A percentile compares a stretch with the other conserved stretches of the same genome.
Evolutionary conservation across 345 rosid species (phyloP).

Genomic region (Camelina sativa): DNA sequence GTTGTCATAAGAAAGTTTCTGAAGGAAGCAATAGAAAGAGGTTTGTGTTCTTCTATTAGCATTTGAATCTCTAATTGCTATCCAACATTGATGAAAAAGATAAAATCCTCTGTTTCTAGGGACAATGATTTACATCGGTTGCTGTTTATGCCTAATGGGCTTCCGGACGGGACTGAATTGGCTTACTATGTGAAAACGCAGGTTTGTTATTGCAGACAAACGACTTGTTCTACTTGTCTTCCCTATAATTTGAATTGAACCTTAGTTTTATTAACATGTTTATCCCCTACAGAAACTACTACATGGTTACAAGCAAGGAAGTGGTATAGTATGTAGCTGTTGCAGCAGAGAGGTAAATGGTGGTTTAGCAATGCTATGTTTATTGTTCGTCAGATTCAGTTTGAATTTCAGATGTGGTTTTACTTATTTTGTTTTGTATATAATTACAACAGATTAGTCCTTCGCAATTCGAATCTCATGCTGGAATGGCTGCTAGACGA

Average conservation of each 20-base stretch:
- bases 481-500: conserved; percentile 99
- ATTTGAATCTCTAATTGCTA: conserved; percentile 16
- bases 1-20: conserved; percentile 61
- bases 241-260: conserved; percentile 4
- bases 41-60: conserved; percentile 43
- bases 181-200: conserved; percentile 87
- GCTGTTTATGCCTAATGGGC: conserved; percentile 94
- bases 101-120: conserved; percentile 50
- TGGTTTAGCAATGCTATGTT: conserved; percentile 12
- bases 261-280: conserved; percentile 5
- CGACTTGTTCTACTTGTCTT: background rate
- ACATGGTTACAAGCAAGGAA: conserved; percentile 84
- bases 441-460: conserved; percentile 79
- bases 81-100: conserved; percentile 8
- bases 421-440: conserved; percentile 5
- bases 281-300: conserved; percentile 59
- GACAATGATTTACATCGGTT: conserved; percentile 93
- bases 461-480: conserved; percentile 99
- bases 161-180: conserved; percentile 89
- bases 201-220: conserved; percentile 49
- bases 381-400: background rate
- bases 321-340: conserved; percentile 85
- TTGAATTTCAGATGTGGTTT: background rate
- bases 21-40: conserved; percentile 78
- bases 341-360: conserved; percentile 74